phyloP scores from a whole-genome alignment of 805 yeast genomes.

The Schwanniomyces pseudopolymorphus region DNA sequence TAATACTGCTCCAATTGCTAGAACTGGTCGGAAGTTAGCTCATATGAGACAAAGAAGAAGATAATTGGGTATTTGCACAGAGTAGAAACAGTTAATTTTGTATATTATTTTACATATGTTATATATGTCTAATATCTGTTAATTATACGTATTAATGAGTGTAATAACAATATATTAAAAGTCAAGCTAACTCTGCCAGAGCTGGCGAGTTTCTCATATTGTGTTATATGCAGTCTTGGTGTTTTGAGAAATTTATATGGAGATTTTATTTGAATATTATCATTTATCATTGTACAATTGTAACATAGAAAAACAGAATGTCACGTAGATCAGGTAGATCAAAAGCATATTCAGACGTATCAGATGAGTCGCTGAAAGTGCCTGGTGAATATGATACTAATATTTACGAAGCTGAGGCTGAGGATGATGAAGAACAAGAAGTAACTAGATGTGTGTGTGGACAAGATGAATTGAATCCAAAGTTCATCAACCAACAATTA shows the following conservation, averaged over 20 bases:
- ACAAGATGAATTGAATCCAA: constrained; percentile 33
- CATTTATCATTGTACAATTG: constrained; percentile 69
- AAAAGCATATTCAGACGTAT: constrained; percentile 14
- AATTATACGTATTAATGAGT: not conserved
- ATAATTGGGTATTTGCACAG: constrained; percentile 3
- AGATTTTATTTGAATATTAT: constrained; percentile 59
- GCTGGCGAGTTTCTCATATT: not conserved
- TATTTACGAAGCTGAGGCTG: constrained; percentile 21
- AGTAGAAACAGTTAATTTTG: not conserved
- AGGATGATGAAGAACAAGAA: constrained; percentile 38
- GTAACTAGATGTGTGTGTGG: constrained; percentile 44
- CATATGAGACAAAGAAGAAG: constrained; percentile 34
- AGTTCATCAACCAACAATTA: constrained; percentile 23
- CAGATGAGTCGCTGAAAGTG: constrained; percentile 9
- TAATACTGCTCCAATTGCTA: constrained; percentile 17
- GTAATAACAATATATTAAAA: no score
- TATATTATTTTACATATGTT: constrained; percentile 1
- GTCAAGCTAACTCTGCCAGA: no score
- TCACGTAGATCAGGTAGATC: constrained; percentile 32
- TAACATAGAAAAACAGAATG: constrained; percentile 25
- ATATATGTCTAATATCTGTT: not conserved
- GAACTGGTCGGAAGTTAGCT: constrained; percentile 27
- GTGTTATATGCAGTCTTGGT: not conserved
- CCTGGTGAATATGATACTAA: constrained; percentile 17
- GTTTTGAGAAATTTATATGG: constrained; percentile 21